Conservation (phyloP, 1,284 basidiomycete genomes). For the Boletus semigastroideus region DNA sequence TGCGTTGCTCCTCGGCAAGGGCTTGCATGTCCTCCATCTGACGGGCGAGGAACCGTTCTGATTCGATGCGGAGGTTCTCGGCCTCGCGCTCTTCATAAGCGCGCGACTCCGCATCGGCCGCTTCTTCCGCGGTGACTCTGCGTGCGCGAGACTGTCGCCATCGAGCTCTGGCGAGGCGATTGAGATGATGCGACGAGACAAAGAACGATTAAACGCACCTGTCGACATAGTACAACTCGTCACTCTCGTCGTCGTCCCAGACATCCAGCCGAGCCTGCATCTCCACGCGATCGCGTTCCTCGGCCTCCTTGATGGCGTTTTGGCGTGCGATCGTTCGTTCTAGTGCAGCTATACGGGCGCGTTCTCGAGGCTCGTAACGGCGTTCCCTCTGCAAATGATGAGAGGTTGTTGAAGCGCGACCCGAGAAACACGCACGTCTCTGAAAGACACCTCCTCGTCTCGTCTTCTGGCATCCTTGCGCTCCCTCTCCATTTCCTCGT, state of each 20-base stretch:
- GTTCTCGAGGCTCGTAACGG: conserved; percentile 53
- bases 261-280: conserved; percentile 72
- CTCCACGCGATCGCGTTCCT: conserved; percentile 70
- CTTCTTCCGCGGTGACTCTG: conserved; percentile 69
- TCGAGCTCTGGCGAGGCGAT: conserved; percentile 45
- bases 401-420: background rate
- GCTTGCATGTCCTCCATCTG: conserved; percentile 93
- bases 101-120: conserved; percentile 80
- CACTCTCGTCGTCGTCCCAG: conserved; percentile 91
- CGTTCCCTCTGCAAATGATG: conserved; percentile 62
- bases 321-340: conserved; percentile 76
- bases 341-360: conserved; percentile 69
- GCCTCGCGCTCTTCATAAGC: conserved; percentile 80
- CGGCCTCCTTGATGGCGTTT: conserved; percentile 67
- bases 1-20: conserved; percentile 82
- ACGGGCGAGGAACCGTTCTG: conserved; percentile 82
- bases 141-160: conserved; percentile 75
- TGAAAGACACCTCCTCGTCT: conserved; percentile 79
- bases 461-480: conserved; percentile 69
- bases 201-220: conserved; percentile 46
- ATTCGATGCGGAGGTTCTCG: conserved; percentile 80
- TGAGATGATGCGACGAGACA: background rate
- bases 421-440: conserved; percentile 64
- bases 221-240: conserved; percentile 84
- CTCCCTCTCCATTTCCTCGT: conserved; percentile 82